A percentile compares a stretch with the other conserved stretches of the same genome.
Conservation (phyloP, 1,284 basidiomycete genomes). For the Puccinia brachypodii region DNA sequence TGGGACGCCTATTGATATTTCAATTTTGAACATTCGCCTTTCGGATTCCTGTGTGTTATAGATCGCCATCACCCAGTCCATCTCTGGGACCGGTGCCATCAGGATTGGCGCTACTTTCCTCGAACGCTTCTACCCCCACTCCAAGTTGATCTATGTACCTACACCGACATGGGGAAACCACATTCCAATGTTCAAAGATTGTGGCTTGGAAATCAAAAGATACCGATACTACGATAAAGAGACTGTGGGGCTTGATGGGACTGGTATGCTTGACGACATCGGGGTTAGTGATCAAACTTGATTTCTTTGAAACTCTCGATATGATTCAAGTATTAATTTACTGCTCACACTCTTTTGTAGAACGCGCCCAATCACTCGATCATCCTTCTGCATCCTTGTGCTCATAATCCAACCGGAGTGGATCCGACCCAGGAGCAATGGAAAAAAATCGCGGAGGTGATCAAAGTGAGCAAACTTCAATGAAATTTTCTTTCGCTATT, state of each 20-base stretch:
- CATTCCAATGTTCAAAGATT: conserved; percentile 80
- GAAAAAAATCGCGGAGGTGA: conserved; percentile 73
- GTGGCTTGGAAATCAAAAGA: conserved; percentile 73
- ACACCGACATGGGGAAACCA: conserved; percentile 97
- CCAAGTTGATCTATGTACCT: conserved; percentile 74
- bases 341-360: no score
- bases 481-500: no score
- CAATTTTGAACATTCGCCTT: no score
- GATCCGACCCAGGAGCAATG: conserved; percentile 90
- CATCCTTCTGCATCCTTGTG: conserved; percentile 87
- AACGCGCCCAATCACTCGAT: conserved; percentile 75
- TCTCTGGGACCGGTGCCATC: conserved; percentile 93
- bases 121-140: conserved; percentile 75
- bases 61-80: conserved; percentile 74
- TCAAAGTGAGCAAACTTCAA: no score
- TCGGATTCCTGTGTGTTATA: neutral
- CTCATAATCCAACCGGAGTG: conserved; percentile 93
- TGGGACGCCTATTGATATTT: no score
- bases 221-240: conserved; percentile 90
- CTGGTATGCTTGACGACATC: no score
- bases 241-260: conserved; percentile 81
- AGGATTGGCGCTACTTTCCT: conserved; percentile 88
- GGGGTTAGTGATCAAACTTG: no score
- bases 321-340: no score
- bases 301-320: no score